These are phyloP conservation scores for Rhododendron ovatum DNA, from an alignment of 148 eudicot species.

Conservation along the genomic window DNA sequence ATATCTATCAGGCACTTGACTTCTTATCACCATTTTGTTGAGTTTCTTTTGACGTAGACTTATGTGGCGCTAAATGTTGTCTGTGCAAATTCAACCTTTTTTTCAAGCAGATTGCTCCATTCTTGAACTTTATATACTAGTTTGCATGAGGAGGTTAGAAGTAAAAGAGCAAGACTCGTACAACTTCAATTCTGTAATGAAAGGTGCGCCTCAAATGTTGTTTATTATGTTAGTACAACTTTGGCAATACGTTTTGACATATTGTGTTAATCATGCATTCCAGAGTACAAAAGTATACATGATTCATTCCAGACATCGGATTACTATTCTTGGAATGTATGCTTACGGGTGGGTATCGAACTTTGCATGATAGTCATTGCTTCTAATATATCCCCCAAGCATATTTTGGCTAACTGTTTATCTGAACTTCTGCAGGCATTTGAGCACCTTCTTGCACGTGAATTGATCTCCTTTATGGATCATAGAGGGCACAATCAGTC, in stretches of 20 bases:
- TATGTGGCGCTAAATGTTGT: neutral
- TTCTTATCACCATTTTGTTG: neutral
- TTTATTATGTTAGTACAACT: neutral
- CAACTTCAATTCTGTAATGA: constrained; percentile 87
- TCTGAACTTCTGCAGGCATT: constrained; percentile 53
- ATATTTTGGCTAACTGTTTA: constrained; percentile 6
- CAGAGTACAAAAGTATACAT: constrained; percentile 86
- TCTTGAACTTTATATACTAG: constrained; percentile 72
- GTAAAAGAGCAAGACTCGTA: constrained; percentile 64
- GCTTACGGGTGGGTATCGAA: constrained; percentile 61
- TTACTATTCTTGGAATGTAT: constrained; percentile 62
- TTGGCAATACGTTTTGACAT: neutral
- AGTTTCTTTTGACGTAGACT: neutral
- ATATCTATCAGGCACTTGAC: neutral
- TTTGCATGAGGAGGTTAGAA: constrained; percentile 93
- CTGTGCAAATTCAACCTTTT: neutral
- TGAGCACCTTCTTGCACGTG: constrained; percentile 79
- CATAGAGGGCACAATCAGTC: constrained; percentile 69
- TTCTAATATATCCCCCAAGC: neutral
- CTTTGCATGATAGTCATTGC: neutral
- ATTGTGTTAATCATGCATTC: constrained; percentile 9
- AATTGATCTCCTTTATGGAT: constrained; percentile 58
- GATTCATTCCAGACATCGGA: constrained; percentile 75
- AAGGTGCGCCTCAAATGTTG: constrained; percentile 41
- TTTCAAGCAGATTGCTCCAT: constrained; percentile 49